Conservation (phyloP, 257 asterid species). For the Thymus quinquecostatus region DNA sequence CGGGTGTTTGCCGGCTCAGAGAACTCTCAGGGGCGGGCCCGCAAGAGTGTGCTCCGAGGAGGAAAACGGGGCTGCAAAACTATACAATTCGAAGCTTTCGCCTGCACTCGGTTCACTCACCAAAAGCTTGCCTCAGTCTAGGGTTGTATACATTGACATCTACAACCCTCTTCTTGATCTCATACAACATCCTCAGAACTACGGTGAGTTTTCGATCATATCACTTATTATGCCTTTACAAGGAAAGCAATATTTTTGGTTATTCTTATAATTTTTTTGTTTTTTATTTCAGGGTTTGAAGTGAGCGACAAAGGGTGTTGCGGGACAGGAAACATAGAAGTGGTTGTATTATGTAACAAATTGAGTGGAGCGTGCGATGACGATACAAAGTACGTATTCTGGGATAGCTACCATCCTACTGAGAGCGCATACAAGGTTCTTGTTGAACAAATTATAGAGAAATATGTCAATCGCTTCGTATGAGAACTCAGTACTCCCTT, state of each 20-base stretch:
- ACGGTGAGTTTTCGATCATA: slow-evolving; percentile 38
- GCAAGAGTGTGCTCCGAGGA: slow-evolving; percentile 38
- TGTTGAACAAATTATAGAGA: slow-evolving; percentile 23
- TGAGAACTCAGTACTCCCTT: not conserved
- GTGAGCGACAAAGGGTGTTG: slow-evolving; percentile 54
- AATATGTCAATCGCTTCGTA: slow-evolving; percentile 29
- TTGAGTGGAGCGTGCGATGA: slow-evolving; percentile 40
- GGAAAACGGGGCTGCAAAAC: slow-evolving; percentile 44
- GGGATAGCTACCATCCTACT: slow-evolving; percentile 63
- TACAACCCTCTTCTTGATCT: slow-evolving; percentile 45
- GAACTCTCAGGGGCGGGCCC: slow-evolving; percentile 51
- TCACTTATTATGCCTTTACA: too few relatives aligned
- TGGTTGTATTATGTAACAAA: slow-evolving; percentile 38
- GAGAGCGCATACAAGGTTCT: slow-evolving; percentile 45
- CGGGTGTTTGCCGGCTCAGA: slow-evolving; percentile 55
- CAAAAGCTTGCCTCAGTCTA: slow-evolving; percentile 39
- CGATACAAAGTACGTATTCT: slow-evolving; percentile 44
- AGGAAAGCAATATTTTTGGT: too few relatives aligned
- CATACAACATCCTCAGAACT: slow-evolving; percentile 47
- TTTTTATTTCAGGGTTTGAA: slow-evolving; percentile 49
- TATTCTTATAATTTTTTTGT: too few relatives aligned
- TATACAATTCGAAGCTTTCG: slow-evolving; percentile 46
- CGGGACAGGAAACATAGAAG: slow-evolving; percentile 51
- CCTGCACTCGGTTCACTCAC: slow-evolving; percentile 35
- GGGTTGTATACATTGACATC: slow-evolving; percentile 49